Percentiles rank a stretch among this genome's conserved stretches.
These are phyloP conservation scores for Pelargonium hybrid DNA, from an alignment of 441 rosid genomes.

Conservation along the genomic window DNA sequence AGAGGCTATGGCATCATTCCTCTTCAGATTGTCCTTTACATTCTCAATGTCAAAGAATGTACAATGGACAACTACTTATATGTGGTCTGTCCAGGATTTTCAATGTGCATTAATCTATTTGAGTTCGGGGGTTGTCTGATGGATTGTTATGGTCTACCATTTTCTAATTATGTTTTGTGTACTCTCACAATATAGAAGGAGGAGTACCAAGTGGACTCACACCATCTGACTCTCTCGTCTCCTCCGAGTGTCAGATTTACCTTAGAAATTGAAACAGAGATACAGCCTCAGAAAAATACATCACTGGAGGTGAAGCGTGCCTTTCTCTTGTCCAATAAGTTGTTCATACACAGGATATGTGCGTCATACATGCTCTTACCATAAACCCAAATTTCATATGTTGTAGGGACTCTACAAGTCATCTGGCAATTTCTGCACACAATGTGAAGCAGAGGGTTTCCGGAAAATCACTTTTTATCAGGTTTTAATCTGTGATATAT, in stretches of 20 bases:
- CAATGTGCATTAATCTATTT: background rate
- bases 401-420: slow-evolving; percentile 87
- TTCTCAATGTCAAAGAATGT: no score
- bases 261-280: slow-evolving; percentile 72
- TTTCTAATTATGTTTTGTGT: background rate
- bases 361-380: background rate
- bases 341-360: background rate
- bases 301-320: slow-evolving; percentile 58
- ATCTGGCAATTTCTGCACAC: slow-evolving; percentile 86
- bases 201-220: slow-evolving; percentile 48
- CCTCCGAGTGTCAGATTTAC: slow-evolving; percentile 55
- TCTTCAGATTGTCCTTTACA: background rate
- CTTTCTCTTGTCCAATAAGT: background rate
- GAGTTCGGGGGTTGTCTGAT: background rate
- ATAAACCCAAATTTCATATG: slow-evolving; percentile 8
- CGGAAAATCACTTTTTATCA: slow-evolving; percentile 83
- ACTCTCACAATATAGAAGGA: slow-evolving; percentile 36
- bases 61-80: background rate
- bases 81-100: background rate
- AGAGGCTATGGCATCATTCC: background rate
- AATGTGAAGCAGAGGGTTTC: slow-evolving; percentile 97
- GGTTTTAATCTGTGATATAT: slow-evolving; percentile 28
- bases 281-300: slow-evolving; percentile 79
- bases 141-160: background rate
- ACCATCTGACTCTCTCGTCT: slow-evolving; percentile 56